A percentile compares a stretch with the other conserved stretches of the same genome.
Evolutionary conservation across 805 yeast genomes (phyloP).

Genomic region (Saturnispora hagleri): DNA sequence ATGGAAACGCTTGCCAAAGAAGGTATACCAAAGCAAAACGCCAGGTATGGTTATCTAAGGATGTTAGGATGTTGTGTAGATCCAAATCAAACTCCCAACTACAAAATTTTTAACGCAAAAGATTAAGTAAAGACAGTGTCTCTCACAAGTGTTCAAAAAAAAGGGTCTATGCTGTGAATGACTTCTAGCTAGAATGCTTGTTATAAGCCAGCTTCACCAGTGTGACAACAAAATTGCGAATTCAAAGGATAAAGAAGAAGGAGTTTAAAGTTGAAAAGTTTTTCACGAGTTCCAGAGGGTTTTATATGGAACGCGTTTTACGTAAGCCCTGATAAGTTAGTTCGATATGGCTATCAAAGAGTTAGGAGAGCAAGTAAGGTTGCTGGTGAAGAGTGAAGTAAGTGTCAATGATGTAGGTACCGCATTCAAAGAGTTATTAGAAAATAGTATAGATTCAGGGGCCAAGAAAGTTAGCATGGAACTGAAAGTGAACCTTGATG

Average conservation of each 20-base stretch:
- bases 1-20: constrained; percentile 10
- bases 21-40: constrained; percentile 14
- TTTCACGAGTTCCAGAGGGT: background rate
- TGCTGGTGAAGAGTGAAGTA: constrained; percentile 22
- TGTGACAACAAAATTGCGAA: background rate
- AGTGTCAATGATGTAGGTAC: constrained; percentile 29
- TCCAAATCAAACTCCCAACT: constrained; percentile 10
- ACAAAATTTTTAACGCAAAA: background rate
- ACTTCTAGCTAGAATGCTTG: background rate
- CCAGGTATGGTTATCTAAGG: constrained; percentile 10
- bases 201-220: background rate
- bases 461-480: constrained; percentile 32
- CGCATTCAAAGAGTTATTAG: constrained; percentile 41
- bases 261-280: background rate
- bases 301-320: background rate
- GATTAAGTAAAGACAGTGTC: background rate
- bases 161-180: background rate
- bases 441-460: constrained; percentile 47
- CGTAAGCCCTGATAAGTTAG: background rate
- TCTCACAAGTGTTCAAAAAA: background rate
- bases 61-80: constrained; percentile 12
- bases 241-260: background rate
- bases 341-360: constrained; percentile 5
- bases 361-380: background rate
- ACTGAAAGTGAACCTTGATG: constrained; percentile 19